phyloP scores from a whole-genome alignment of 257 asterid genomes.

The Solanum clarkiae region DNA sequence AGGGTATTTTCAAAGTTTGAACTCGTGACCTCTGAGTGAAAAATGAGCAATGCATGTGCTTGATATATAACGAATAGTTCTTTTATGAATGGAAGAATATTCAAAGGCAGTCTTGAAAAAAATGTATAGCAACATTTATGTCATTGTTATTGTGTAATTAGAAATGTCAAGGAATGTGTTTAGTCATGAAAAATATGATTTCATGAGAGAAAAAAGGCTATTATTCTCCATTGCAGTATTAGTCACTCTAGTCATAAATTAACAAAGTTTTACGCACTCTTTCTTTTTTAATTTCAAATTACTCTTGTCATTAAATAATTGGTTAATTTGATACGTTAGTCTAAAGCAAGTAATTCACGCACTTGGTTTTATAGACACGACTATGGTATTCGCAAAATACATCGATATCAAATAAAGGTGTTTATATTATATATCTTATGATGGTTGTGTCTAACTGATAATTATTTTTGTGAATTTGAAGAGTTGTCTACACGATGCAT shows the following conservation, averaged over 20 bases:
- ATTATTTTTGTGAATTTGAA: no score
- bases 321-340: not conserved
- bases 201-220: not conserved
- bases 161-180: not conserved
- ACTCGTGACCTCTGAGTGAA: not conserved
- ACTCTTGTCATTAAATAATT: not conserved
- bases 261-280: not conserved
- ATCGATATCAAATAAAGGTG: not conserved
- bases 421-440: not conserved
- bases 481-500: no score
- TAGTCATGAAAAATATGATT: not conserved
- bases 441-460: no score
- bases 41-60: not conserved
- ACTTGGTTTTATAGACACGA: not conserved
- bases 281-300: not conserved
- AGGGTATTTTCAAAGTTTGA: no score
- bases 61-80: not conserved
- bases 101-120: not conserved
- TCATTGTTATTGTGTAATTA: not conserved
- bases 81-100: not conserved
- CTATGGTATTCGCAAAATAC: not conserved
- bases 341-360: not conserved
- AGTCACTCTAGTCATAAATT: not conserved
- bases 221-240: not conserved
- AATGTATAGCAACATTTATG: not conserved